Evolutionary conservation across 495 filamentous ascomycete genomes (phyloP).

Genomic region (Podospora appendiculata): DNA sequence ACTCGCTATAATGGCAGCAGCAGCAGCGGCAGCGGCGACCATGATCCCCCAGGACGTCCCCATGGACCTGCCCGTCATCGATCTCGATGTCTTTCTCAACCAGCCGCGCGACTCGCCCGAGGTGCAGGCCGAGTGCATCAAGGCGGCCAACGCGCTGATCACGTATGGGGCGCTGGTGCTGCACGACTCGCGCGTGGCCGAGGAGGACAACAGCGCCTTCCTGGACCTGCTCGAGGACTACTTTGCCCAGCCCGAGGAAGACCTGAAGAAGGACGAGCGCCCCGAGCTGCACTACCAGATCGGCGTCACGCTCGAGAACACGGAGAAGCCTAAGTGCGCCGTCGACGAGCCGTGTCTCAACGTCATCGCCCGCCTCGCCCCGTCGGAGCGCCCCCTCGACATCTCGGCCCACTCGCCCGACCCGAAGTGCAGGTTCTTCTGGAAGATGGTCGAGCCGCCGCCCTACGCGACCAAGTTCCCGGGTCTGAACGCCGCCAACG

Average conservation of each 20-base stretch:
- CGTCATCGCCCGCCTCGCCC: constrained; percentile 38
- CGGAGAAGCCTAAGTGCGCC: constrained; percentile 47
- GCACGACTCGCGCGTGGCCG: constrained; percentile 44
- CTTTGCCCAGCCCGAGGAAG: constrained; percentile 40
- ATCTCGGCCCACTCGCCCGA: constrained; percentile 37
- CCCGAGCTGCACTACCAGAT: constrained; percentile 44
- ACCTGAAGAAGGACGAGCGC: constrained; percentile 34
- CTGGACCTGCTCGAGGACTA: constrained; percentile 48
- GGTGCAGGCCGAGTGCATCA: constrained; percentile 35
- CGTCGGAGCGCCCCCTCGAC: constrained; percentile 39
- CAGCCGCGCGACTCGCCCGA: constrained; percentile 23
- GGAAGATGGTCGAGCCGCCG: constrained; percentile 37
- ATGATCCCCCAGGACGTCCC: constrained; percentile 12
- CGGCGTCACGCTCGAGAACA: constrained; percentile 47
- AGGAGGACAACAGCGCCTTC: constrained; percentile 39
- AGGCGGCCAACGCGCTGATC: constrained; percentile 38
- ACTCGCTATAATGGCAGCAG: background rate
- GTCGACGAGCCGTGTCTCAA: constrained; percentile 43
- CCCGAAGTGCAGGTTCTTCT: constrained; percentile 46
- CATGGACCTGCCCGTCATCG: constrained; percentile 47
- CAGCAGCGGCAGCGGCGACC: background rate
- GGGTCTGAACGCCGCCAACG: constrained; percentile 35
- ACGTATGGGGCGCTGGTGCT: constrained; percentile 42
- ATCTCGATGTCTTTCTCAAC: constrained; percentile 39
- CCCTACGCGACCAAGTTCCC: constrained; percentile 41